These are phyloP conservation scores for Leccinum huronense DNA, from an alignment of 1,284 basidiomycete species.

Conservation along the genomic window DNA sequence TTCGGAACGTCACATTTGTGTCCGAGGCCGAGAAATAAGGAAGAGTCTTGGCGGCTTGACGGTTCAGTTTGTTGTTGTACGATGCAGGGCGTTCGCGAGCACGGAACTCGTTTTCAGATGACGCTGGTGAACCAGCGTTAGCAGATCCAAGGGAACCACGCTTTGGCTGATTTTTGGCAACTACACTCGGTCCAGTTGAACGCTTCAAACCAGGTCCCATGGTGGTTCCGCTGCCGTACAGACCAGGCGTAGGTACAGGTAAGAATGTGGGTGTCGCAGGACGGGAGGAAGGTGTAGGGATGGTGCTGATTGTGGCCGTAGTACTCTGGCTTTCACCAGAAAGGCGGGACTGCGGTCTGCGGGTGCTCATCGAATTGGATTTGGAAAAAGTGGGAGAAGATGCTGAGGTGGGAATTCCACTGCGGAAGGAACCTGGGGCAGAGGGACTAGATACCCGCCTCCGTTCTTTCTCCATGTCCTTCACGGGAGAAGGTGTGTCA, in stretches of 20 bases:
- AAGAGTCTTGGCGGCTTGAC: constrained; percentile 35
- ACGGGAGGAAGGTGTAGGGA: constrained; percentile 66
- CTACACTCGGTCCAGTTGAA: constrained; percentile 48
- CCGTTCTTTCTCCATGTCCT: constrained; percentile 52
- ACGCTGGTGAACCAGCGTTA: constrained; percentile 35
- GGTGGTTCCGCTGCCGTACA: constrained; percentile 42
- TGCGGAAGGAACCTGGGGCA: constrained; percentile 42
- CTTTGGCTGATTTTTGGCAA: constrained; percentile 47
- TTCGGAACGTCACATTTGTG: constrained; percentile 53
- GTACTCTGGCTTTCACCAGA: constrained; percentile 59
- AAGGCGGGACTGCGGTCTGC: constrained; percentile 67
- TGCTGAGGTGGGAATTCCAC: constrained; percentile 39
- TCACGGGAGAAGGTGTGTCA: constrained; percentile 69
- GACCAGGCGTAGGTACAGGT: constrained; percentile 55
- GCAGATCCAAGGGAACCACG: constrained; percentile 59
- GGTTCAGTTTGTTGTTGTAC: constrained; percentile 39
- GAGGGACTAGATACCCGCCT: constrained; percentile 62
- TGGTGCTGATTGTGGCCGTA: constrained; percentile 55
- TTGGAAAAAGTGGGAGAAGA: constrained; percentile 39
- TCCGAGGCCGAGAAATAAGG: constrained; percentile 43
- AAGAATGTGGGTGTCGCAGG: constrained; percentile 74
- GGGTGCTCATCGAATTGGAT: constrained; percentile 41
- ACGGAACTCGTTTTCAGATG: constrained; percentile 32
- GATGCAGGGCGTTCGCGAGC: constrained; percentile 39
- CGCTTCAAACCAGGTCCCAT: constrained; percentile 53